A percentile compares a stretch with the other conserved stretches of the same genome.
phyloP scores from a whole-genome alignment of 352 stramenopile genomes.

The Phytophthora cactorum region DNA sequence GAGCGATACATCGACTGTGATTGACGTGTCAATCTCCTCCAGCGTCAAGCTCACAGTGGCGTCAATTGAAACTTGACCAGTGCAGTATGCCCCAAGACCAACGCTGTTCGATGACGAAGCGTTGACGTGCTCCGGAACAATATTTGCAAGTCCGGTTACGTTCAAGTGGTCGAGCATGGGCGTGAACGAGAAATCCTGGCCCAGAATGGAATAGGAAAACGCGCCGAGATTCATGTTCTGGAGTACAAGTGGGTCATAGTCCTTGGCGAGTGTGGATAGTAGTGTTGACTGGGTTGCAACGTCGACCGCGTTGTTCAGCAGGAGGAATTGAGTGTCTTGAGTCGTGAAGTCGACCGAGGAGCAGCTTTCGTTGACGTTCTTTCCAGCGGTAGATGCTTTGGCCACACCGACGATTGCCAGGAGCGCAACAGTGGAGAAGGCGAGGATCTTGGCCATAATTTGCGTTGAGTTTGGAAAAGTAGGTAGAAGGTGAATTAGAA shows the following conservation, averaged over 20 bases:
- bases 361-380: constrained; percentile 32
- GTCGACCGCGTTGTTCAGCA: constrained; percentile 52
- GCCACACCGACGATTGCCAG: neutral
- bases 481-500: constrained; percentile 15
- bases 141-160: constrained; percentile 43
- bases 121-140: constrained; percentile 50
- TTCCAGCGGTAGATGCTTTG: neutral
- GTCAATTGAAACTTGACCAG: constrained; percentile 36
- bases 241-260: constrained; percentile 46
- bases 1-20: constrained; percentile 42
- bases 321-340: constrained; percentile 41
- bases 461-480: neutral
- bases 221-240: constrained; percentile 45
- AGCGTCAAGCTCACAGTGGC: constrained; percentile 45
- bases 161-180: constrained; percentile 53
- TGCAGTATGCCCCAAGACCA: constrained; percentile 46
- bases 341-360: constrained; percentile 46
- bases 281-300: constrained; percentile 24
- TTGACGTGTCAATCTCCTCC: constrained; percentile 44
- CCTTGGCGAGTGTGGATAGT: constrained; percentile 27
- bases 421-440: neutral
- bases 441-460: constrained; percentile 17
- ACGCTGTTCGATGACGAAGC: constrained; percentile 41
- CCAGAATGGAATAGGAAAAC: constrained; percentile 49
- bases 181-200: constrained; percentile 54